Evolutionary conservation across 495 filamentous ascomycete species (phyloP), one percentile per base, ranked within the genome.

Genomic region (Entonaema liquescens): DNA sequence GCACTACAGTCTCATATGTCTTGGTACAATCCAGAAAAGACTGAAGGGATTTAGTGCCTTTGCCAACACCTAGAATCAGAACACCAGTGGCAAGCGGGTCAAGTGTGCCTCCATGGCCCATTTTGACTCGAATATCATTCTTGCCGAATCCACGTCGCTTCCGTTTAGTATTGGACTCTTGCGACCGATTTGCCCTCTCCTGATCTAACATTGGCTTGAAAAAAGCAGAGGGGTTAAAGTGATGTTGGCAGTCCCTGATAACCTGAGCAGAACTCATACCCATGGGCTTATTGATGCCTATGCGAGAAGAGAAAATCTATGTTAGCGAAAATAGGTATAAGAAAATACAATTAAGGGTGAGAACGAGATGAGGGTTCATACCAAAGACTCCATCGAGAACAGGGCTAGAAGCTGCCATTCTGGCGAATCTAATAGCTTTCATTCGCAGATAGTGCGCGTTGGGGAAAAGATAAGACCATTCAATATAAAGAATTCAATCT

Each of bases 31-130:
- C 83, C 31, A 99, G 80, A 73, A 98, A 98, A 13, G 86, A 75
- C 56, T 87, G 81, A 3, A 99, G 85, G 5, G 82, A 78, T 78
- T 98, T 98, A 12, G 96, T 99, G 13, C 94, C 96, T 59, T 87
- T 89, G 19, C 94, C 95, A 8, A 98, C 87, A 36, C 94, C 96
- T 2, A 93, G 82, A 52, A 98, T 91, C 58, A 99, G 84, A 11
- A 99, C 93, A 25, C 95, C 95, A 1, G 93, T 97, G 13, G 95
- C 95, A 69, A 98, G 86, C 2, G 95, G 95, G 74, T 99, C 95
- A 3, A 99, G 86, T 0, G 95, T 99, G 33, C 95, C 95, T 35
- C 96, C 95, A 81, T 99, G 95, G 19, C 95, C 95, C 72, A 98
- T 91, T 82, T 99, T 99, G 66, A 98, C 90, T 63, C 92, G 85